Evolutionary conservation across 495 filamentous ascomycete genomes (phyloP).

Genomic region (Penicillium waksmanii): DNA sequence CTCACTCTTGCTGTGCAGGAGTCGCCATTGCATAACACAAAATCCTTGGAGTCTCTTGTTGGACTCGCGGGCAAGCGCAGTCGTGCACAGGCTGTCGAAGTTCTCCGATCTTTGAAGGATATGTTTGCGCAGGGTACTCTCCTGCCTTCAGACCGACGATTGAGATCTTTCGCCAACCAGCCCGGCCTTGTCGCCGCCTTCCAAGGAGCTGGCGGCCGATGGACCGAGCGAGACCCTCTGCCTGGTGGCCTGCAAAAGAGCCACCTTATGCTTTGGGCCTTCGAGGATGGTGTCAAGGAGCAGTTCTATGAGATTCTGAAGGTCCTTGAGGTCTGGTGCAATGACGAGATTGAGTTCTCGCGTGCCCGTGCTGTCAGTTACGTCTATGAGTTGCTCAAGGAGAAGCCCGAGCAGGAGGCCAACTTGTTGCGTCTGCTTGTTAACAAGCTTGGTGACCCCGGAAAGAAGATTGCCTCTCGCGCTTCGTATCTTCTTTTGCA

Average conservation of each 20-base stretch:
- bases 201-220: slow-evolving; percentile 56
- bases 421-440: slow-evolving; percentile 89
- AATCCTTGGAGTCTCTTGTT: slow-evolving; percentile 82
- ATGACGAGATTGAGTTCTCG: slow-evolving; percentile 91
- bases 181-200: slow-evolving; percentile 72
- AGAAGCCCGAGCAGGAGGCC: slow-evolving; percentile 96
- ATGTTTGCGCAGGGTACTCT: slow-evolving; percentile 85
- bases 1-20: slow-evolving; percentile 92
- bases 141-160: slow-evolving; percentile 78
- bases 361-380: slow-evolving; percentile 83
- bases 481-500: slow-evolving; percentile 93
- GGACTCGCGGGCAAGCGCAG: slow-evolving; percentile 83
- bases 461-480: slow-evolving; percentile 91
- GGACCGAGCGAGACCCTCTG: slow-evolving; percentile 67
- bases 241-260: slow-evolving; percentile 69
- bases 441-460: slow-evolving; percentile 92
- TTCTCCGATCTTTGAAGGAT: slow-evolving; percentile 89
- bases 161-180: slow-evolving; percentile 79
- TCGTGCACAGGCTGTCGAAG: slow-evolving; percentile 90
- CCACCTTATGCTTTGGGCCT: slow-evolving; percentile 88
- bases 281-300: slow-evolving; percentile 91
- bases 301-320: slow-evolving; percentile 90
- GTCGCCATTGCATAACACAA: slow-evolving; percentile 89
- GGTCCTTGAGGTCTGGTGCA: slow-evolving; percentile 86
- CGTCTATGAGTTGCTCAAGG: slow-evolving; percentile 84